Conservation (phyloP, 805 yeast species). For the Pichia membranifaciens region DNA sequence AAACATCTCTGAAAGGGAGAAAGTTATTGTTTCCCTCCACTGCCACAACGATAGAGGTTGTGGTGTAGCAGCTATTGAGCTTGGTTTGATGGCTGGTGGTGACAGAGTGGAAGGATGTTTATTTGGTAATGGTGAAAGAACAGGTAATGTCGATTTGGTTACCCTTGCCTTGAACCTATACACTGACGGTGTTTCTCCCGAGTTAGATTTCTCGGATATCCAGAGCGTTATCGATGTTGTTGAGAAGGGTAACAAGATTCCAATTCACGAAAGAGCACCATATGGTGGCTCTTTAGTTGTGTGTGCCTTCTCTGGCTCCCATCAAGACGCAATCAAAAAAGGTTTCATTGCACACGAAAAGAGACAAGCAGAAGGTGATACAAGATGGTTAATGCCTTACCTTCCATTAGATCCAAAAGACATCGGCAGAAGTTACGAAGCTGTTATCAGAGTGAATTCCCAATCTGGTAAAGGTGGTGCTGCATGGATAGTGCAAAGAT, state of each 20-base stretch:
- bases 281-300: slow-evolving; percentile 76
- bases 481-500: slow-evolving; percentile 70
- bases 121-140: slow-evolving; percentile 80
- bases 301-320: slow-evolving; percentile 66
- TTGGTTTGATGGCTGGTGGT: slow-evolving; percentile 76
- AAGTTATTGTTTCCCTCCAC: slow-evolving; percentile 63
- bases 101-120: slow-evolving; percentile 82
- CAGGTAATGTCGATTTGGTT: slow-evolving; percentile 75
- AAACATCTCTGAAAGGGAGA: slow-evolving; percentile 65
- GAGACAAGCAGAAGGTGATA: slow-evolving; percentile 43
- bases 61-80: slow-evolving; percentile 78
- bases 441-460: slow-evolving; percentile 76
- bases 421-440: slow-evolving; percentile 75
- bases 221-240: slow-evolving; percentile 60
- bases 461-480: slow-evolving; percentile 90
- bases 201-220: slow-evolving; percentile 64
- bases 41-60: slow-evolving; percentile 80
- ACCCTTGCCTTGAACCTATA: slow-evolving; percentile 73
- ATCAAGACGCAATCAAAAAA: slow-evolving; percentile 35
- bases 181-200: slow-evolving; percentile 71
- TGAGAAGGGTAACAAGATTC: slow-evolving; percentile 74
- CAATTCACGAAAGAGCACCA: slow-evolving; percentile 70
- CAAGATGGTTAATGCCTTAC: slow-evolving; percentile 66
- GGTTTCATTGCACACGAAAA: slow-evolving; percentile 43
- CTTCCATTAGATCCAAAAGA: slow-evolving; percentile 78